Conservation (phyloP, 2,329 filamentous ascomycete genomes). For the Aspergillus viridinutans region DNA sequence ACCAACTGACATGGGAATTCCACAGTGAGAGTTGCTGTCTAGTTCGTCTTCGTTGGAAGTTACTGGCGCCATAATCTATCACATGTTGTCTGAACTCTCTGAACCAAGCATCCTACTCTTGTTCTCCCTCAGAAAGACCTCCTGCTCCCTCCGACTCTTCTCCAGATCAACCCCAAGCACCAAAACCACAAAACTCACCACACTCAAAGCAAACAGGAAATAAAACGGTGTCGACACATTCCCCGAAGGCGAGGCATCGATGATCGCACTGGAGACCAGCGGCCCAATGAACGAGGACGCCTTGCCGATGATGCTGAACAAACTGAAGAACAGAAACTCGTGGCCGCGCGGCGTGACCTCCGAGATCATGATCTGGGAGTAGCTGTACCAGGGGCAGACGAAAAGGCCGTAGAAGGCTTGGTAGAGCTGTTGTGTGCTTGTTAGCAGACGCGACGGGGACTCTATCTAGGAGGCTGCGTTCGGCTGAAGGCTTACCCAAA, state of each 20-base stretch:
- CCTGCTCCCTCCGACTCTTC: slow-evolving; percentile 58
- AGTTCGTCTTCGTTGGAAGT: neutral
- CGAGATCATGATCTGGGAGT: slow-evolving; percentile 67
- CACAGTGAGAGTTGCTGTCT: neutral
- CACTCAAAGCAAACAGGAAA: slow-evolving; percentile 58
- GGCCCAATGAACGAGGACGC: slow-evolving; percentile 65
- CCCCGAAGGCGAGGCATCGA: slow-evolving; percentile 53
- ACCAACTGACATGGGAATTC: neutral
- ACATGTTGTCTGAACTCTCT: neutral
- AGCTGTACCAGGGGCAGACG: slow-evolving; percentile 67
- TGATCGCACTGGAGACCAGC: slow-evolving; percentile 65
- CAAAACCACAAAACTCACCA: slow-evolving; percentile 52
- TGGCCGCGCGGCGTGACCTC: slow-evolving; percentile 65
- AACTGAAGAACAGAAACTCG: slow-evolving; percentile 66
- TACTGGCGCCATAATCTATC: neutral
- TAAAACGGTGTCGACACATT: slow-evolving; percentile 63
- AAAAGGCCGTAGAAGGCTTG: slow-evolving; percentile 60
- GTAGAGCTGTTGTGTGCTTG: slow-evolving; percentile 30
- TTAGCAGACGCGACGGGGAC: neutral
- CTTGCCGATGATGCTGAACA: slow-evolving; percentile 67
- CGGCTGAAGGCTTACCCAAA: slow-evolving; percentile 36
- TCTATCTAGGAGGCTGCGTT: too few species aligned
- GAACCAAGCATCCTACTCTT: neutral
- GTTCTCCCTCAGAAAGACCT: slow-evolving; percentile 47
- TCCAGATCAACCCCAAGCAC: slow-evolving; percentile 57